phyloP scores from a whole-genome alignment of 768 basidiomycete genomes.

The Bullera alba region DNA sequence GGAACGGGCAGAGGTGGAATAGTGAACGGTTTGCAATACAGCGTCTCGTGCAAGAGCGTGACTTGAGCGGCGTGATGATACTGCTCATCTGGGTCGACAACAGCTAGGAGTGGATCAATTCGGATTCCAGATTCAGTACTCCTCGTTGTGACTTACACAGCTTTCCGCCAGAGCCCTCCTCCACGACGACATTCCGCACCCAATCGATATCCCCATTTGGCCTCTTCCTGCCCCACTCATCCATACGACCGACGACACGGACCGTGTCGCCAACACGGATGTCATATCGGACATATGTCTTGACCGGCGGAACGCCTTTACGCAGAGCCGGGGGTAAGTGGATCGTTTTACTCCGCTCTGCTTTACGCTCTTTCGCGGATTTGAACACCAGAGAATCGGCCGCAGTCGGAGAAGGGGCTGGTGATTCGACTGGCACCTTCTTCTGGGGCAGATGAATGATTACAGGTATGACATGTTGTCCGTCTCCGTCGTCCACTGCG shows the following conservation, averaged over 20 bases:
- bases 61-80: slow-evolving; percentile 14
- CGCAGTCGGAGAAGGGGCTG: not conserved
- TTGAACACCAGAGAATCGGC: slow-evolving; percentile 1
- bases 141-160: slow-evolving; percentile 24
- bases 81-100: slow-evolving; percentile 30
- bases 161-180: slow-evolving; percentile 25
- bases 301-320: not conserved
- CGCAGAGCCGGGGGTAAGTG: not conserved
- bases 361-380: slow-evolving; percentile 18
- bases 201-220: slow-evolving; percentile 14
- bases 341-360: not conserved
- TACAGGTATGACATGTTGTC: slow-evolving; percentile 19
- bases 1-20: slow-evolving; percentile 5
- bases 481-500: slow-evolving; percentile 39
- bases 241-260: slow-evolving; percentile 29
- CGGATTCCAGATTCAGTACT: not conserved
- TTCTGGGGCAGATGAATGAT: slow-evolving; percentile 10
- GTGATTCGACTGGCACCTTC: not conserved
- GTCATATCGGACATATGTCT: slow-evolving; percentile 19
- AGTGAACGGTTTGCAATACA: slow-evolving; percentile 24
- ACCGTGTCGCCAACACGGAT: slow-evolving; percentile 33
- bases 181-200: slow-evolving; percentile 28
- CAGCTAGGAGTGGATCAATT: slow-evolving; percentile 9
- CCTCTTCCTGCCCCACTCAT: slow-evolving; percentile 27
- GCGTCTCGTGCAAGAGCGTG: slow-evolving; percentile 13